phyloP scores from a whole-genome alignment of 2,329 filamentous ascomycete species.

The Grosmannia huntii region DNA sequence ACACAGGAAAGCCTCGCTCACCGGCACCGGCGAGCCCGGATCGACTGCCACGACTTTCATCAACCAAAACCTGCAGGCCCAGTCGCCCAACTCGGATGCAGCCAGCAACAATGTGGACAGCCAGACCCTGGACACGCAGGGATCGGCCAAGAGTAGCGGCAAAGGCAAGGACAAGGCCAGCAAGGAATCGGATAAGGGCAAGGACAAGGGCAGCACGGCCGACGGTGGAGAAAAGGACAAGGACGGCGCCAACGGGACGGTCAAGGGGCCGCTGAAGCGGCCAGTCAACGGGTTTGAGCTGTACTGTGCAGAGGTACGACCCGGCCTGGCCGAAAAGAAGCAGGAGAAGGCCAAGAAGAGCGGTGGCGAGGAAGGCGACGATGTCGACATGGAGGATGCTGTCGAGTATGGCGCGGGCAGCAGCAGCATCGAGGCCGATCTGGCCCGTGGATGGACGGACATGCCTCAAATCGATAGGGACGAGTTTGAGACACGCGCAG shows the following conservation, averaged over 20 bases:
- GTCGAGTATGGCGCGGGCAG: background rate
- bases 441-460: conserved; percentile 41
- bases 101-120: conserved; percentile 36
- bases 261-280: conserved; percentile 11
- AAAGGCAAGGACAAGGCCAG: conserved; percentile 18
- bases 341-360: conserved; percentile 13
- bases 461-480: conserved; percentile 36
- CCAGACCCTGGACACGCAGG: conserved; percentile 13
- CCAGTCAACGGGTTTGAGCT: conserved; percentile 40
- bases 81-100: conserved; percentile 38
- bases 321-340: conserved; percentile 26
- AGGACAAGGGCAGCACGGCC: conserved; percentile 22
- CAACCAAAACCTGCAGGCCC: conserved; percentile 31
- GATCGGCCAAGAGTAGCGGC: conserved; percentile 4
- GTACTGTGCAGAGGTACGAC: conserved; percentile 38
- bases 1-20: conserved; percentile 47
- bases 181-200: conserved; percentile 11
- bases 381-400: conserved; percentile 27
- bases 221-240: conserved; percentile 18
- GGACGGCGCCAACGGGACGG: conserved; percentile 2
- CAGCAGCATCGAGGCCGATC: conserved; percentile 38
- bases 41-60: conserved; percentile 29
- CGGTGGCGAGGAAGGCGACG: conserved; percentile 17
- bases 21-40: conserved; percentile 28
- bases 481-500: conserved; percentile 31